A percentile compares a stretch with the other conserved stretches of the same genome.
Evolutionary conservation across 2,329 filamentous ascomycete genomes (phyloP).

Genomic region (Pestalotiopsis sp.): DNA sequence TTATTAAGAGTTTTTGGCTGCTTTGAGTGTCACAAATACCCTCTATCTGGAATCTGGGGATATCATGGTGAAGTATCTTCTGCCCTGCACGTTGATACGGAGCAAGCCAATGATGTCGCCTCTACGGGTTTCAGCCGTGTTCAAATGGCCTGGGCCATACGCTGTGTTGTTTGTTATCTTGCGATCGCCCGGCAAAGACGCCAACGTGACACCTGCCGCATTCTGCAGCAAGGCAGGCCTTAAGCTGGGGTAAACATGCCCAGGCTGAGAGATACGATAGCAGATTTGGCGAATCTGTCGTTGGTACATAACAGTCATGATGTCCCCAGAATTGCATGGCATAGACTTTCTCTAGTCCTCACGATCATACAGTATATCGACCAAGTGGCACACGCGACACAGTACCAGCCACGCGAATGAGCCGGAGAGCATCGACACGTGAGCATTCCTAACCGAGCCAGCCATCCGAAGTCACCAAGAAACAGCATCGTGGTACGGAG

Average conservation of each 20-base stretch:
- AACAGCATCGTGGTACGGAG: background rate
- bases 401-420: background rate
- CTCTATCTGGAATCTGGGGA: too few species aligned
- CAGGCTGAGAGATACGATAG: background rate
- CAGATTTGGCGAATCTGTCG: background rate
- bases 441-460: background rate
- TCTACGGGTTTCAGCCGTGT: background rate
- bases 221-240: background rate
- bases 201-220: slow-evolving; percentile 10
- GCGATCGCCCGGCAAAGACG: background rate
- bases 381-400: background rate
- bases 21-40: background rate
- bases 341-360: background rate
- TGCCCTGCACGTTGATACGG: background rate
- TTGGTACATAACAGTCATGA: background rate
- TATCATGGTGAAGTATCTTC: background rate
- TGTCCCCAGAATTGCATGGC: background rate
- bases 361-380: background rate
- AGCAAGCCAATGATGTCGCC: background rate
- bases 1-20: background rate
- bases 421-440: background rate
- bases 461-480: background rate
- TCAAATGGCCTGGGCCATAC: background rate
- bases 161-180: background rate
- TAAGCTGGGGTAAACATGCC: background rate